Evolutionary conservation across 352 stramenopile genomes (phyloP), one percentile per base, ranked within the genome.

Genomic region (Phytophthora ohioensis): DNA sequence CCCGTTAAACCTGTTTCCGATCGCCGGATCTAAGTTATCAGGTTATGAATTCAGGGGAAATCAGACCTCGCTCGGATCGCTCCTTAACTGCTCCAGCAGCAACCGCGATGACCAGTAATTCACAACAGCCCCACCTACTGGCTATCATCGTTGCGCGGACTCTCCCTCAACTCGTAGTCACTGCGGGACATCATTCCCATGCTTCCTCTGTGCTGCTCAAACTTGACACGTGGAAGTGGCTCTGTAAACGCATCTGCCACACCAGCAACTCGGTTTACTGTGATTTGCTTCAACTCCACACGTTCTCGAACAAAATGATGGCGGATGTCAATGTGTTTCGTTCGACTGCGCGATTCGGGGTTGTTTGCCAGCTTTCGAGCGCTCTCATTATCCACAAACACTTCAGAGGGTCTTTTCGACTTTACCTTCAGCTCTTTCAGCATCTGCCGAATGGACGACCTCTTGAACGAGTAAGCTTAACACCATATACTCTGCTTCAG

Each of bases 381-480:
- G 30, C 66, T 75, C 8, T 64, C 62, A 32, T 75, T 71, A 51
- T 73, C 66, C 27, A 70, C 57, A 17, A 66, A 75, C 11, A 75
- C 61, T 36, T 51, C 30, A 8, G 71, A 51, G 1, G 71, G 32
- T 41, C 31, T 11, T 17, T 56, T 59, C 10, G 66, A 47, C 5
- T 62, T 12, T 10, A 67, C 43, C 3, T 61, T 9, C 49, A 74
- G 27, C 57, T 70, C 70, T 42, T 68, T 59, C 7, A 73, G 17
- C 59, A 78, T 70, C 32, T 64, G 64, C 1, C 64, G 60, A 42
- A 39, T 71, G 60, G 3, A 78, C 17, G 0, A 78, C 59, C 47
- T 73, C 47, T 67, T 78, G 60, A 5, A 70, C 64, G 43, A 54
- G 66, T 12, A 78, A 45, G 1, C 55, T 41, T 21, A 21, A 21